Base-by-base conservation (phyloP, 176 grass and related monocot genomes). In the Hsuehochloa calcarea region DNA sequence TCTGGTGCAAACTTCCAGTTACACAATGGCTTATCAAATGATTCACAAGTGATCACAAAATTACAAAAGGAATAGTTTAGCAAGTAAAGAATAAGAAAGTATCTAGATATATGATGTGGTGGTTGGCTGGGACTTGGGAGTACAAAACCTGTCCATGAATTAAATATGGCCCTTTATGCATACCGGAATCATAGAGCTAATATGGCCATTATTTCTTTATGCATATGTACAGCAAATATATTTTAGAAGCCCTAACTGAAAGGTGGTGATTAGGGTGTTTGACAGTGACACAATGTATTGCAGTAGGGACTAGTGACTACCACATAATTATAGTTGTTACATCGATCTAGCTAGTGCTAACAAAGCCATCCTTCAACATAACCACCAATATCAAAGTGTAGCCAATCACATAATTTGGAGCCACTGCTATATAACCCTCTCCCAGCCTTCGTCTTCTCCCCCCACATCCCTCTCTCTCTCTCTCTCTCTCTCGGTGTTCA, bases 251-350 rank as follows among this genome's bases (percentile, higher is more conserved):
- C 25, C 71, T 82, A 86, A 85, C 77, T 64, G 77, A 85, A 81
- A 81, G 70, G 88, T 71, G 77, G 83, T 86, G 77, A 64, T 82
- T 86, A 65, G 68, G 13, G 70, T 74, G 37, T 44, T 77, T 82
- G 83, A 82, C 25, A 55, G 77, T 55, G 77, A 77, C 70, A 69
- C 34, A 38, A 63, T 89, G 70, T 81, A 81, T 74, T 45, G 88
- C 83, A 59, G 34, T 63, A 72, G 44, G 88, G 88, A 77, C 83
- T 63, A 72, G 44, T 82, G 88, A 77, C 83, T 83, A 86, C 78
- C 78, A 58, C 56, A 82, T 82, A 86, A 86, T 84, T 86, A n/a
- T 90, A 78, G 79, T 82, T 82, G 88, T 90, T 81, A 82, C 83
- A 86, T 86, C 88, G 65, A 82, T 54, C 83, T 90, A 82, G 83